phyloP scores from a whole-genome alignment of 257 asterid genomes.

The Solanum dulcamara region DNA sequence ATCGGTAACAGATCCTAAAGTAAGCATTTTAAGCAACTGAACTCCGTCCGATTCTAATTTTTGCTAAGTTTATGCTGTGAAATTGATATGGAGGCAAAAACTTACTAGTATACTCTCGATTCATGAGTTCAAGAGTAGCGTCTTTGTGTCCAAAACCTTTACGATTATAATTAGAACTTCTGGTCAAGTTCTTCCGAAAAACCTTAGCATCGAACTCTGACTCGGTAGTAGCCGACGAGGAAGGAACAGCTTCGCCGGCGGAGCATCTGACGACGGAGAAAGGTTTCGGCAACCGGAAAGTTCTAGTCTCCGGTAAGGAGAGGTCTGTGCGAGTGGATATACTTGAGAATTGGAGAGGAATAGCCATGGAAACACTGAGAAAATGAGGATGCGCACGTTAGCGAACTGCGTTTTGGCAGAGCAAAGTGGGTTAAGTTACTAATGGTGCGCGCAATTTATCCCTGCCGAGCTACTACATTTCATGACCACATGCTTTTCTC shows the following conservation, averaged over 20 bases:
- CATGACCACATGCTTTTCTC: neutral
- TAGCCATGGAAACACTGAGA: conserved; percentile 33
- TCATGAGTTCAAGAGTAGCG: conserved; percentile 72
- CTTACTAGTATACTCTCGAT: conserved; percentile 78
- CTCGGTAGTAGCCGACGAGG: conserved; percentile 23
- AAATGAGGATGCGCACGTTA: conserved; percentile 19
- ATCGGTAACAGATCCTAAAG: neutral
- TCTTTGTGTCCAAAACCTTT: conserved; percentile 77
- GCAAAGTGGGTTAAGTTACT: neutral
- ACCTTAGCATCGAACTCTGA: conserved; percentile 70
- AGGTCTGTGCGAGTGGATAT: conserved; percentile 33
- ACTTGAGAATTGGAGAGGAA: conserved; percentile 62
- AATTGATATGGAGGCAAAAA: neutral
- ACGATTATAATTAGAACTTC: conserved; percentile 86
- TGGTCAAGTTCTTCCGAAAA: conserved; percentile 72
- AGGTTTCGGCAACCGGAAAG: conserved; percentile 34
- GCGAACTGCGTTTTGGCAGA: neutral
- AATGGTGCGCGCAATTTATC: neutral
- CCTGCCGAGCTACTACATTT: neutral
- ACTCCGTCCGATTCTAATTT: neutral
- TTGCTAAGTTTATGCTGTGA: neutral
- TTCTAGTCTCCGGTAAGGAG: conserved; percentile 48
- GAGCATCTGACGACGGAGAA: conserved; percentile 56
- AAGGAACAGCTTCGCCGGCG: conserved; percentile 38
- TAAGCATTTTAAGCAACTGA: neutral